These are phyloP conservation scores for Actinomucor elegans DNA, from an alignment of 371 early-diverging fungal genomes.

Conservation along the genomic window DNA sequence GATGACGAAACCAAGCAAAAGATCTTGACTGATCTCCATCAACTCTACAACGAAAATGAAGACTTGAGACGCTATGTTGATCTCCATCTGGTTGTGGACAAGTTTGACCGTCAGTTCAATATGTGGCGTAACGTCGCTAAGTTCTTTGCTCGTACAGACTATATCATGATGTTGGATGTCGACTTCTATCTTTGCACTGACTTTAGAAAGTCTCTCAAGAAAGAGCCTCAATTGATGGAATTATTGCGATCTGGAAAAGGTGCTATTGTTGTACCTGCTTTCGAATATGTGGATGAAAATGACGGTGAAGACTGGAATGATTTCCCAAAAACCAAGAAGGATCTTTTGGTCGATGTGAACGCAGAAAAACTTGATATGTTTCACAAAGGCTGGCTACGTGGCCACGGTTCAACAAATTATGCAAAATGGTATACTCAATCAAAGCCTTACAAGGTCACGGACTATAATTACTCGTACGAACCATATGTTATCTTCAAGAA, in stretches of 20 bases:
- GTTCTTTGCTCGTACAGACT: conserved; percentile 67
- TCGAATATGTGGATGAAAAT: conserved; percentile 57
- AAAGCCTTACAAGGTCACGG: conserved; percentile 53
- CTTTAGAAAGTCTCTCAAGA: conserved; percentile 47
- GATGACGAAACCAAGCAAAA: conserved; percentile 54
- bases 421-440: conserved; percentile 53
- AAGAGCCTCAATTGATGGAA: conserved; percentile 37
- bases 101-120: conserved; percentile 70
- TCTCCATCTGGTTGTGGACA: conserved; percentile 63
- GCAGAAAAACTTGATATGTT: conserved; percentile 59
- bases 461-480: conserved; percentile 67
- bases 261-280: conserved; percentile 67
- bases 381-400: conserved; percentile 59
- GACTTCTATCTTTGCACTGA: conserved; percentile 71
- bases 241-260: conserved; percentile 47
- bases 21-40: conserved; percentile 49
- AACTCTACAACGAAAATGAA: conserved; percentile 51
- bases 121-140: conserved; percentile 74
- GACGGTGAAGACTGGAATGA: conserved; percentile 56
- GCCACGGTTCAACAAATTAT: conserved; percentile 70
- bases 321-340: conserved; percentile 57
- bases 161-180: conserved; percentile 71
- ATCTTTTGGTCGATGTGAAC: conserved; percentile 39
- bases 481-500: conserved; percentile 67
- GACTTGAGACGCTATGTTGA: conserved; percentile 61